A percentile compares a stretch with the other conserved stretches of the same genome.
phyloP scores from a whole-genome alignment of 2,329 filamentous ascomycete genomes.

The Fusarium sp. region DNA sequence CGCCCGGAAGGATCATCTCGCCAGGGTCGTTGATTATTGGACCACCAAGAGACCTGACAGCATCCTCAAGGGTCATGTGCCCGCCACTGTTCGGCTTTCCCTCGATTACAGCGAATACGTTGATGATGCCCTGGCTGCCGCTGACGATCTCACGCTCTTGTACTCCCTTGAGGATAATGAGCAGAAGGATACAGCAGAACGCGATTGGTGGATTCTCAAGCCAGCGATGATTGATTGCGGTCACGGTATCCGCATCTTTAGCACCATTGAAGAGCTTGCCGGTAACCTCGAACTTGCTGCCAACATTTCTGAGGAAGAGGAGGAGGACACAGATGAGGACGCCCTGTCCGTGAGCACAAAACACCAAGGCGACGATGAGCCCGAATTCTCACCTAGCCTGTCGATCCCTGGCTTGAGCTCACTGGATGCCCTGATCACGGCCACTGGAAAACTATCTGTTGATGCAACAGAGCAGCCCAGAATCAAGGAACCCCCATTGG shows the following conservation, averaged over 20 bases:
- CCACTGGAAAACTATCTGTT: constrained; percentile 39
- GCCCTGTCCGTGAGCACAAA: background rate
- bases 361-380: background rate
- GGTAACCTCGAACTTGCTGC: constrained; percentile 51
- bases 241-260: constrained; percentile 54
- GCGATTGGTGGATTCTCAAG: constrained; percentile 56
- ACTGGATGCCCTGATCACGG: constrained; percentile 48
- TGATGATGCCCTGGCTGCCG: constrained; percentile 51
- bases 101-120: constrained; percentile 55
- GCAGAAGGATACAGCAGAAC: constrained; percentile 38
- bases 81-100: constrained; percentile 49
- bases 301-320: constrained; percentile 46
- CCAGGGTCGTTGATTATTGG: constrained; percentile 52
- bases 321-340: constrained; percentile 28
- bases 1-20: constrained; percentile 52
- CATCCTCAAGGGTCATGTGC: constrained; percentile 46
- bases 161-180: constrained; percentile 52
- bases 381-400: constrained; percentile 36
- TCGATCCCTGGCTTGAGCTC: constrained; percentile 44
- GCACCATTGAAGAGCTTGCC: constrained; percentile 51
- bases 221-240: constrained; percentile 55
- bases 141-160: constrained; percentile 51
- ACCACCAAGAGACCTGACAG: constrained; percentile 50
- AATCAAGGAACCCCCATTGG: constrained; percentile 25
- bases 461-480: background rate